Conservation (phyloP, 2,329 filamentous ascomycete species). For the Cadophora sp. region DNA sequence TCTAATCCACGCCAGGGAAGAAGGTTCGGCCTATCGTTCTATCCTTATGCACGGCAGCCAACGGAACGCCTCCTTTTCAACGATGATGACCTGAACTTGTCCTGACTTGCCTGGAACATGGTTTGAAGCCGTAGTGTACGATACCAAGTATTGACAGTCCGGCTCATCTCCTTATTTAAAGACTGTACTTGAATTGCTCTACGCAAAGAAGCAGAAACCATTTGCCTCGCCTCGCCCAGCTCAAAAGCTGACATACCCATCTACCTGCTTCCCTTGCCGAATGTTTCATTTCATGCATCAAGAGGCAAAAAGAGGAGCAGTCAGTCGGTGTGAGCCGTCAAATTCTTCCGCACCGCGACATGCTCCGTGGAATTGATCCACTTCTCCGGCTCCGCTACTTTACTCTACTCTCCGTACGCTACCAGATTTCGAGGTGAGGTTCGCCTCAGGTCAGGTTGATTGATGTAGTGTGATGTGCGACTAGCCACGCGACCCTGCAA, state of each 20-base stretch:
- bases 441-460: background rate
- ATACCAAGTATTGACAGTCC: background rate
- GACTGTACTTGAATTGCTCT: background rate
- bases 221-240: background rate
- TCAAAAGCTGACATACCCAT: conserved; percentile 1
- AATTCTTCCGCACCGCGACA: conserved; percentile 12
- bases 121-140: background rate
- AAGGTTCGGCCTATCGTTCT: conserved; percentile 13
- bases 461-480: conserved; percentile 2
- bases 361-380: background rate
- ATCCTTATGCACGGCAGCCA: conserved; percentile 13
- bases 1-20: background rate
- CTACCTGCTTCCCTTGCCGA: background rate
- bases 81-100: background rate
- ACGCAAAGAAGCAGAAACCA: background rate
- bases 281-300: conserved; percentile 12
- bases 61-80: background rate
- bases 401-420: background rate
- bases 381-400: conserved; percentile 1
- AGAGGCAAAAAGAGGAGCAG: background rate
- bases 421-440: conserved; percentile 2
- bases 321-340: conserved; percentile 14
- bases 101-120: background rate
- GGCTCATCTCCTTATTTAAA: background rate
- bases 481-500: conserved; percentile 14